Percentiles rank a stretch among this genome's conserved stretches.
Conservation (phyloP, 257 asterid species). For the Plantago ovata region DNA sequence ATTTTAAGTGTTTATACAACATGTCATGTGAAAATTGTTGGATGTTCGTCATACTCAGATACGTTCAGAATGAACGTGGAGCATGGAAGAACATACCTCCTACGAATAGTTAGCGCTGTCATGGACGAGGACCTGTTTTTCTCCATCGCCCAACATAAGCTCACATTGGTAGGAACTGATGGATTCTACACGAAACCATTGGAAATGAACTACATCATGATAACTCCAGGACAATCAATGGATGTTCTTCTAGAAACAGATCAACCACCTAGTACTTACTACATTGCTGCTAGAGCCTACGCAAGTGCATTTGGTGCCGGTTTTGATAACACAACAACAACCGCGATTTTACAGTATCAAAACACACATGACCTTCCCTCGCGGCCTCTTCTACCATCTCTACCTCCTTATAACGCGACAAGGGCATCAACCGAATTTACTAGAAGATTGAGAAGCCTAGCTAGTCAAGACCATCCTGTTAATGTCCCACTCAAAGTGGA, state of each 20-base stretch:
- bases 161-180: constrained; percentile 33
- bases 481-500: constrained; percentile 27
- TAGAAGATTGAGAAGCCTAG: constrained; percentile 29
- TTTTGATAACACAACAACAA: constrained; percentile 37
- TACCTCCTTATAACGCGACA: constrained; percentile 34
- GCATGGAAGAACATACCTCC: constrained; percentile 36
- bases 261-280: constrained; percentile 24
- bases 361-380: not conserved
- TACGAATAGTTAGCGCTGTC: constrained; percentile 33
- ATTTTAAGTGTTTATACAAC: not conserved
- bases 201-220: constrained; percentile 34
- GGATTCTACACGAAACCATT: constrained; percentile 47
- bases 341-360: constrained; percentile 26
- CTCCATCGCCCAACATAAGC: constrained; percentile 33
- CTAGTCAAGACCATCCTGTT: constrained; percentile 16
- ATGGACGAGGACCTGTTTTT: constrained; percentile 47
- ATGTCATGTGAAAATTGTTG: not conserved
- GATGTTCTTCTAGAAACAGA: constrained; percentile 27
- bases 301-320: constrained; percentile 41
- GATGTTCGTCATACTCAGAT: constrained; percentile 16
- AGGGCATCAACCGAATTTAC: constrained; percentile 27
- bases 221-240: constrained; percentile 47
- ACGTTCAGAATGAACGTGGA: constrained; percentile 30
- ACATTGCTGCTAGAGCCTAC: constrained; percentile 36
- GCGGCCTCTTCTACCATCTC: constrained; percentile 24